A percentile compares a stretch with the other conserved stretches of the same genome.
These are phyloP conservation scores for Penicillium waksmanii DNA, from an alignment of 495 filamentous ascomycete genomes.

Conservation along the genomic window DNA sequence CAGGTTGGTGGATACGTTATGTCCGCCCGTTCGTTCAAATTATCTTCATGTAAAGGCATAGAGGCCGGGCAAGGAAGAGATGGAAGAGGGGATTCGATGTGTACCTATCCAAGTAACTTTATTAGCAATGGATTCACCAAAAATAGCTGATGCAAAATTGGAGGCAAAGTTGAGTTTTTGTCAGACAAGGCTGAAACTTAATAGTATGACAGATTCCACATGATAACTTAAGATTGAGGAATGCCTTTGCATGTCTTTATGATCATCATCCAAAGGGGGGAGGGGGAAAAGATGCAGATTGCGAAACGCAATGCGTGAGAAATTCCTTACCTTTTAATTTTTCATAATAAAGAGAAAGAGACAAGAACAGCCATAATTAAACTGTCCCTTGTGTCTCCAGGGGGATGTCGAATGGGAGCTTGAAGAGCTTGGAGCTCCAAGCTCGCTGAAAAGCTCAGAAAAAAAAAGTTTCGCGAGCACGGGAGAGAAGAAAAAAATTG, in stretches of 20 bases:
- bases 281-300: constrained; percentile 21
- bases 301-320: constrained; percentile 8
- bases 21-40: constrained; percentile 99
- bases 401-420: constrained; percentile 12
- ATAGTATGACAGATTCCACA: constrained; percentile 79
- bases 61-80: constrained; percentile 19
- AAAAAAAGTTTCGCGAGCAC: constrained; percentile 26
- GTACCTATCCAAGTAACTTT: constrained; percentile 54
- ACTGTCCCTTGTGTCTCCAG: constrained; percentile 5
- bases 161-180: constrained; percentile 31
- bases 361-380: constrained; percentile 22
- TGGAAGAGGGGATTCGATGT: constrained; percentile 36
- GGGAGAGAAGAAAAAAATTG: constrained; percentile 41
- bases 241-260: constrained; percentile 85
- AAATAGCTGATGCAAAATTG: constrained; percentile 29
- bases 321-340: constrained; percentile 67
- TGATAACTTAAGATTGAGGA: constrained; percentile 91
- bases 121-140: constrained; percentile 47
- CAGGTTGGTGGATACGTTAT: constrained; percentile 73
- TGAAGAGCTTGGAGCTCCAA: constrained; percentile 15
- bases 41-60: constrained; percentile 72
- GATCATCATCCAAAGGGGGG: constrained; percentile 72
- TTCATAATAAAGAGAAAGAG: constrained; percentile 12
- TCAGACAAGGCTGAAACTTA: constrained; percentile 99
- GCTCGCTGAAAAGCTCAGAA: constrained; percentile 8